Evolutionary conservation across 2,329 filamentous ascomycete genomes (phyloP), one percentile per base, ranked within the genome.

Genomic region (Lasiodiplodia gonubiensis): DNA sequence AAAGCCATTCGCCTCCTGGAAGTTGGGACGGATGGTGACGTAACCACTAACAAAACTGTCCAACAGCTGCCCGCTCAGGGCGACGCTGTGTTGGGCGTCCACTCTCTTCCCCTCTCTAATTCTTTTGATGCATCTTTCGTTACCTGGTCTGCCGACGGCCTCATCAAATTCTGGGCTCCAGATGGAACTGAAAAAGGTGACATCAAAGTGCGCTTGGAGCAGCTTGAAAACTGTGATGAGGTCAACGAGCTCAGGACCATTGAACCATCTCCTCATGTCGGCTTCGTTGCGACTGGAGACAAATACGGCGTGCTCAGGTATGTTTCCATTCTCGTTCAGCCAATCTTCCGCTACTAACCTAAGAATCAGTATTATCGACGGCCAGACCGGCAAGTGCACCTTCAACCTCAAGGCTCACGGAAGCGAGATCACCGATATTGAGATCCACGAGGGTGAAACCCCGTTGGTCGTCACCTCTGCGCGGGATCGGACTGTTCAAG

Each of bases 401-500:
- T 86, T 91, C 67, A 90, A 92, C 70, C 90, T 90, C 51, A 95
- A 96, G 76, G 95, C 94, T 33, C 95, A 99, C 76, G 87, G 91
- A 5, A 89, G 89, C 8, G 93, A 97, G 73, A 91, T 97, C 70
- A 92, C 92, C 48, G 91, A 91, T 72, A 90, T 98, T 71, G 88
- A 90, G 23, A 84, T 96, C 4, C 88, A 89, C 72, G 87, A 92
- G 71, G 83, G 86, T 0, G 82, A 85, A 1, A 84, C 82, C 55
- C 86, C 88, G 42, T 82, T 97, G 54, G 84, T 98, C 72, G 94
- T 92, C 21, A 93, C 90, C 12, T 94, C 91, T 75, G 92, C 93
- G 42, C 87, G 95, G 71, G 95, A 99, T 79, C 90, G 95, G 61
- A 97, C 91, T n/a, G 88, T 94, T 0, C 95, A 99, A 77, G 82